Evolutionary conservation across 2,329 filamentous ascomycete genomes (phyloP).

Genomic region (Beauveria australis): DNA sequence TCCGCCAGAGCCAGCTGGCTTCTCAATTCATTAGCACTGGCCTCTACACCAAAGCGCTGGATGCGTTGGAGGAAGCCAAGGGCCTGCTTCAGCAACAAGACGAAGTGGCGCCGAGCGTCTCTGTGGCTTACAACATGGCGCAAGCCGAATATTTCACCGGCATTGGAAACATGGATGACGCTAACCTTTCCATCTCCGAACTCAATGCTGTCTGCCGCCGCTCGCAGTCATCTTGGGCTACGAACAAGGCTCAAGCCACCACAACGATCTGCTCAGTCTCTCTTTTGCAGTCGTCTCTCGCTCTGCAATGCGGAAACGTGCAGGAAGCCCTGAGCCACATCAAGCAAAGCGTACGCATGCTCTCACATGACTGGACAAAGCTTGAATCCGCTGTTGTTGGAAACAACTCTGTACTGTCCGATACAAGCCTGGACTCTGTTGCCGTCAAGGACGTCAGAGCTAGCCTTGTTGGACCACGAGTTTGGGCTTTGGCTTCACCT

Average conservation of each 20-base stretch:
- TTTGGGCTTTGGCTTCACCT: slow-evolving; percentile 71
- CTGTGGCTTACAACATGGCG: slow-evolving; percentile 49
- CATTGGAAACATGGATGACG: slow-evolving; percentile 57
- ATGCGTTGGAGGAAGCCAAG: slow-evolving; percentile 50
- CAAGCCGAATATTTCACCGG: slow-evolving; percentile 67
- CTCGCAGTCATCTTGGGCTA: slow-evolving; percentile 24
- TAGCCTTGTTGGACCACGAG: slow-evolving; percentile 43
- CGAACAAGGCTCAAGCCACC: slow-evolving; percentile 25
- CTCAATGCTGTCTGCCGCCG: slow-evolving; percentile 29
- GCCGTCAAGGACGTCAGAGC: slow-evolving; percentile 15
- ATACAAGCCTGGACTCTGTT: slow-evolving; percentile 20
- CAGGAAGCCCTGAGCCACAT: slow-evolving; percentile 50
- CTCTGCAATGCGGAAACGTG: slow-evolving; percentile 52
- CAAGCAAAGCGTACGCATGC: slow-evolving; percentile 46
- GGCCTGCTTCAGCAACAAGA: slow-evolving; percentile 33
- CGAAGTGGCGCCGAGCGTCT: slow-evolving; percentile 28
- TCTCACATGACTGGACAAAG: slow-evolving; percentile 48
- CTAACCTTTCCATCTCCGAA: slow-evolving; percentile 26
- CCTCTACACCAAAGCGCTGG: slow-evolving; percentile 40
- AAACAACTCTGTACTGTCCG: slow-evolving; percentile 23
- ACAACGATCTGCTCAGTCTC: slow-evolving; percentile 23
- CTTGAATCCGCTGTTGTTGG: slow-evolving; percentile 30
- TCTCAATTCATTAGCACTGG: slow-evolving; percentile 48
- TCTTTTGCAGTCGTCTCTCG: slow-evolving; percentile 56
- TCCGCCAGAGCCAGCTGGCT: slow-evolving; percentile 40